Conservation (phyloP, 306 rosid species). For the Prunus padus region DNA sequence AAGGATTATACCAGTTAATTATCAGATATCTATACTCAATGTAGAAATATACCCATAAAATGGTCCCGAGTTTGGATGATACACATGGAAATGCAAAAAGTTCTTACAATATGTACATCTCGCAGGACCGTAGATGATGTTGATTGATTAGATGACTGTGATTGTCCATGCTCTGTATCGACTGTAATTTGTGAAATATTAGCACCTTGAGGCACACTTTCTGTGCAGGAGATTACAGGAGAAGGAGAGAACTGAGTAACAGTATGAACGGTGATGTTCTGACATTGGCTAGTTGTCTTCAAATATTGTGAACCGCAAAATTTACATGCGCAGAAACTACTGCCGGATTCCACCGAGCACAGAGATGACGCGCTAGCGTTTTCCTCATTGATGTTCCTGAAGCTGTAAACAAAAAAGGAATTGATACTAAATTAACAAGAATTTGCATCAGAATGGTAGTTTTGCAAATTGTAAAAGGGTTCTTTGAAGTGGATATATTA, state of each 20-base stretch:
- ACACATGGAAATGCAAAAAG: background rate
- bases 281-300: conserved; percentile 24
- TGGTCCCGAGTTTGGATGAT: background rate
- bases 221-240: conserved; percentile 49
- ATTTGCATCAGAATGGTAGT: background rate
- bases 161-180: conserved; percentile 46
- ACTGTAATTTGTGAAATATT: conserved; percentile 52
- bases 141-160: conserved; percentile 29
- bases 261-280: conserved; percentile 26
- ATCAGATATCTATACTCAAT: conserved; percentile 19
- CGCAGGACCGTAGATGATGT: conserved; percentile 44
- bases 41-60: background rate
- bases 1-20: conserved; percentile 17
- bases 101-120: conserved; percentile 80
- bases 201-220: conserved; percentile 46
- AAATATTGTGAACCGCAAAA: conserved; percentile 19
- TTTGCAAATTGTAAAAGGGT: background rate
- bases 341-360: conserved; percentile 26
- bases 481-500: background rate
- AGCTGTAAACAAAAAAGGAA: conserved; percentile 29
- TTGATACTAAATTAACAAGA: conserved; percentile 10
- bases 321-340: conserved; percentile 27
- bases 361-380: conserved; percentile 33
- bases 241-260: conserved; percentile 60
- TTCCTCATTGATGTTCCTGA: conserved; percentile 20